Evolutionary conservation across 257 asterid species (phyloP), one percentile per base, ranked within the genome.

Genomic region (Gentiana macrophylla): DNA sequence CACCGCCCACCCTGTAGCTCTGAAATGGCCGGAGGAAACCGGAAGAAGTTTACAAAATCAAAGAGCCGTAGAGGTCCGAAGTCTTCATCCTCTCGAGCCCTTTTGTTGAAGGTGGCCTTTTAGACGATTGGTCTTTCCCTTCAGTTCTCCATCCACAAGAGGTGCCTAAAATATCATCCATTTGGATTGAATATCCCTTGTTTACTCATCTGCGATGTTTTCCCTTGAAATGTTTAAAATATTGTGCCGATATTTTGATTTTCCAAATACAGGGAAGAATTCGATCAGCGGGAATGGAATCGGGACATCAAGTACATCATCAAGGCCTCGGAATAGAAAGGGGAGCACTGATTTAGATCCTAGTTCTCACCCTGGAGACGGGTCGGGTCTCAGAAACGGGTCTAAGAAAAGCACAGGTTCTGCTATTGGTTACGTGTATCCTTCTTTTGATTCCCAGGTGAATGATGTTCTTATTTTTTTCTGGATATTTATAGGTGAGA

Each of bases 91-190:
- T 69, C 56, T 55, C 87, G 67, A 52, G 79, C 76, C 35, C 79
- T 79, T 62, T 87, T 59, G 87, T 87, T 6, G 89, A 77, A 62
- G 98, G 98, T 13, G 95, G 98, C 44, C 49, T 74, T 35, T 66
- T 91, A 49, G 74, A 86, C n/a, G 88, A 91, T 71, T 87, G 94
- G 94, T 59, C 57, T 3, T 12, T 60, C 12, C 81, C n/a, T 58
- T 60, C 73, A 59, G 58, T 64, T 79, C 95, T 57, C 86, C 91
- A 59, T 81, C 86, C 62, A 70, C 94, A 13, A 65, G 83, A 80
- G 97, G 97, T 89, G 53, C 53, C 49, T 53, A 47, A 32, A 7
- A 53, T 43, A 41, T 8, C 4, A 41, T 24, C 49, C 52, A 36
- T 53, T 8, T 35, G 9, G 35, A n/a, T 50, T 57, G 11, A n/a